Conservation (phyloP, 805 yeast genomes). For the Metschnikowia colocasiae region DNA sequence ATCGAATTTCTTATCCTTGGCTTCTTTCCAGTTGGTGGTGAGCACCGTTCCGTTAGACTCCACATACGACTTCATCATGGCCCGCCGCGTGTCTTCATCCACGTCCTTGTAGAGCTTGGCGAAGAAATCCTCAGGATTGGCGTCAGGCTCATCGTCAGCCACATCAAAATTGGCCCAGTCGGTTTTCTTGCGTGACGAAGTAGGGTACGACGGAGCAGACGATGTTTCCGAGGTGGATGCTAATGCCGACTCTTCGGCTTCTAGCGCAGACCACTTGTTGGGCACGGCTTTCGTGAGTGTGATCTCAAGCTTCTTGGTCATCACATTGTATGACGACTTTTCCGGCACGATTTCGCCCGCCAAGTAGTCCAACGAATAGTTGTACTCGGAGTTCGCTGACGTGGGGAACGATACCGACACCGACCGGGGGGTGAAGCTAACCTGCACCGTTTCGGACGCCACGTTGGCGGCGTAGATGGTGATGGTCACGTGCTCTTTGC, state of each 20-base stretch:
- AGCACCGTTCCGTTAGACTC: slow-evolving; percentile 93
- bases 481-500: slow-evolving; percentile 50
- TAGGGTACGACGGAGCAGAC: slow-evolving; percentile 45
- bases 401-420: slow-evolving; percentile 47
- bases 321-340: slow-evolving; percentile 47
- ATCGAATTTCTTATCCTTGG: slow-evolving; percentile 59
- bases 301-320: slow-evolving; percentile 73
- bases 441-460: slow-evolving; percentile 44
- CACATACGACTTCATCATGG: slow-evolving; percentile 95
- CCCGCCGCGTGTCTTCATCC: slow-evolving; percentile 82
- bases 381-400: slow-evolving; percentile 51
- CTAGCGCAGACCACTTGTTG: slow-evolving; percentile 55
- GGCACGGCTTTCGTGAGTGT: slow-evolving; percentile 45
- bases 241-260: slow-evolving; percentile 19
- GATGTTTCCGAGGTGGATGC: slow-evolving; percentile 4
- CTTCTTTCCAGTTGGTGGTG: slow-evolving; percentile 92
- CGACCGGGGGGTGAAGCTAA: slow-evolving; percentile 36
- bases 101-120: slow-evolving; percentile 69
- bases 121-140: slow-evolving; percentile 65
- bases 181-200: slow-evolving; percentile 56
- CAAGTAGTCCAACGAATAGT: slow-evolving; percentile 53
- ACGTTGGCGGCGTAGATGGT: slow-evolving; percentile 70
- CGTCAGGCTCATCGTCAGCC: slow-evolving; percentile 39
- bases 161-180: slow-evolving; percentile 66
- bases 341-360: slow-evolving; percentile 47